These are phyloP conservation scores for Tylopilus cervinicoccineus DNA, from an alignment of 768 basidiomycete genomes.

Conservation along the genomic window DNA sequence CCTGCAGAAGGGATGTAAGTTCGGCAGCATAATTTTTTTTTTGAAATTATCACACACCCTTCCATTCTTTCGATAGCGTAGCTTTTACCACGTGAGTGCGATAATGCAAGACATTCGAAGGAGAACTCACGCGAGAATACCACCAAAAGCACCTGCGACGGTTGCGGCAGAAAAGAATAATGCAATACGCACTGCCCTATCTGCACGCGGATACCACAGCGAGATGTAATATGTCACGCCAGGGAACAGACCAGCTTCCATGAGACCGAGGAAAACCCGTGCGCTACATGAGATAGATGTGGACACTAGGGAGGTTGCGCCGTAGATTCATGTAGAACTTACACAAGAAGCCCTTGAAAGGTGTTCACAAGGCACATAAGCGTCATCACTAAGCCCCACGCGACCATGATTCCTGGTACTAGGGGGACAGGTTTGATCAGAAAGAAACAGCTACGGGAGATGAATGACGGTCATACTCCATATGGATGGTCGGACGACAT, in stretches of 20 bases:
- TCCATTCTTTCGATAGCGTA: conserved; percentile 34
- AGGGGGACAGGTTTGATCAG: conserved; percentile 10
- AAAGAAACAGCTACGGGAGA: neutral
- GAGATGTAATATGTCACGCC: conserved; percentile 43
- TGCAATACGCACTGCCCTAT: conserved; percentile 54
- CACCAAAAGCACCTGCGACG: conserved; percentile 48
- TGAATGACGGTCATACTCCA: conserved; percentile 25
- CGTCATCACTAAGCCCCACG: conserved; percentile 36
- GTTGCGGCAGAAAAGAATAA: conserved; percentile 63
- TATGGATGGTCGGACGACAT: conserved; percentile 31
- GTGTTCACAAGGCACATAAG: conserved; percentile 36
- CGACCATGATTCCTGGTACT: conserved; percentile 39
- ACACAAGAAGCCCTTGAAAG: conserved; percentile 30
- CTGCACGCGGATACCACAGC: conserved; percentile 56
- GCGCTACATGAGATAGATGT: conserved; percentile 19
- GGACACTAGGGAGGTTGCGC: neutral
- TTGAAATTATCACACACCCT: conserved; percentile 27
- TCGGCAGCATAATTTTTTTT: neutral
- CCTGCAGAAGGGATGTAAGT: conserved; percentile 8
- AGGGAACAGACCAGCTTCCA: conserved; percentile 44
- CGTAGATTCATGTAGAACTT: conserved; percentile 5
- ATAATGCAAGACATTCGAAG: neutral
- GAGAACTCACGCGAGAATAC: conserved; percentile 41
- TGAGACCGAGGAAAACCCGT: conserved; percentile 41
- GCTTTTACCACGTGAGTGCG: conserved; percentile 17